A percentile compares a stretch with the other conserved stretches of the same genome.
phyloP scores from a whole-genome alignment of 768 basidiomycete genomes.

The Leccinum barrowsii region DNA sequence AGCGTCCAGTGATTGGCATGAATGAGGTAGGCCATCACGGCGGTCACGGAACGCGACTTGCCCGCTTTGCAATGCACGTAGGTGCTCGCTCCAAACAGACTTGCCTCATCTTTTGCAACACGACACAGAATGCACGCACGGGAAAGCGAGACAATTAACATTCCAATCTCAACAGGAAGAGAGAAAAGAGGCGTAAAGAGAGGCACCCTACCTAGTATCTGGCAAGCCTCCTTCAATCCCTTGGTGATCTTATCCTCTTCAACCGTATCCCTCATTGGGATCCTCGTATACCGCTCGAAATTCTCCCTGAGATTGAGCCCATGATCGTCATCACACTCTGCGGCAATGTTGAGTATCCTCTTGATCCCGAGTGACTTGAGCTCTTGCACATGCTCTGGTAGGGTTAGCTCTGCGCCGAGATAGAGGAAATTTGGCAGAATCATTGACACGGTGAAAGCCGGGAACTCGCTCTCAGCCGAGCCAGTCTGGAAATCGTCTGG shows the following conservation, averaged over 20 bases:
- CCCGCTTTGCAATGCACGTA: constrained; percentile 98
- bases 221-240: constrained; percentile 82
- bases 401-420: constrained; percentile 83
- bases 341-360: constrained; percentile 87
- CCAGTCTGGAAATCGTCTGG: constrained; percentile 41
- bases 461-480: constrained; percentile 45
- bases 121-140: background rate
- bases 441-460: constrained; percentile 78
- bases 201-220: constrained; percentile 69
- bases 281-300: constrained; percentile 82
- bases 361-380: constrained; percentile 74
- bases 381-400: constrained; percentile 70
- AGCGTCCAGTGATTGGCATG: constrained; percentile 97
- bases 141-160: background rate
- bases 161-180: background rate
- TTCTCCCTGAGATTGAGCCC: constrained; percentile 60
- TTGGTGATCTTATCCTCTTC: constrained; percentile 86
- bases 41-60: constrained; percentile 92
- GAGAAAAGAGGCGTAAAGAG: background rate
- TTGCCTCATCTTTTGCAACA: constrained; percentile 72
- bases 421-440: constrained; percentile 90
- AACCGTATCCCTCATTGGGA: constrained; percentile 93
- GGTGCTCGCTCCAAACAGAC: constrained; percentile 80
- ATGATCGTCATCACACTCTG: constrained; percentile 84
- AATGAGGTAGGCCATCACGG: constrained; percentile 96